These are phyloP conservation scores for Aphanomyces stellatus DNA, from an alignment of 352 stramenopile genomes.

Conservation along the genomic window DNA sequence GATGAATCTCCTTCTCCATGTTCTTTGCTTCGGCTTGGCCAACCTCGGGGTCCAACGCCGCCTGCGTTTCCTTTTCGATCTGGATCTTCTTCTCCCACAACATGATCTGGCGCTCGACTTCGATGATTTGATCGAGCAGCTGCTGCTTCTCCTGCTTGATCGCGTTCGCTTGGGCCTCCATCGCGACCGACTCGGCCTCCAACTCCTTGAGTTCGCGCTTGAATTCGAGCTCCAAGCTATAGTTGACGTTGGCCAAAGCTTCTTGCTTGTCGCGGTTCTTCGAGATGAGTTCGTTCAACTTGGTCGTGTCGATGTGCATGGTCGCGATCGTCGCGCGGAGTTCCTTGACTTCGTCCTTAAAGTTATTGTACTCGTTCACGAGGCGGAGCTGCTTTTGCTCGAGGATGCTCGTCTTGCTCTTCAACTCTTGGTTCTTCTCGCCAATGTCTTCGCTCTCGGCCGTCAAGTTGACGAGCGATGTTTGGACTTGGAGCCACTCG, in stretches of 20 bases:
- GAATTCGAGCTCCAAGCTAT: conserved; percentile 86
- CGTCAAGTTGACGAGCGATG: conserved; percentile 78
- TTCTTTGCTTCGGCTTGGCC: conserved; percentile 83
- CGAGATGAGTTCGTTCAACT: conserved; percentile 91
- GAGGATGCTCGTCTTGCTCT: conserved; percentile 83
- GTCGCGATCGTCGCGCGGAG: conserved; percentile 49
- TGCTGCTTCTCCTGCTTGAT: conserved; percentile 82
- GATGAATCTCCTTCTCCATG: conserved; percentile 95
- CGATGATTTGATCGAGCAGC: conserved; percentile 84
- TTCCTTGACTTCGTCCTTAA: conserved; percentile 78
- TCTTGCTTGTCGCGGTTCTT: conserved; percentile 73
- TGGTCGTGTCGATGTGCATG: conserved; percentile 89
- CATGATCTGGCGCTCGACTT: conserved; percentile 89
- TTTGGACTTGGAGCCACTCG: conserved; percentile 88
- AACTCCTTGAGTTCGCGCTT: conserved; percentile 87
- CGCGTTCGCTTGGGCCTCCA: conserved; percentile 61
- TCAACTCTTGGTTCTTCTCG: conserved; percentile 86
- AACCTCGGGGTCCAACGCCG: conserved; percentile 87
- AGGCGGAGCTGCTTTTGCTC: conserved; percentile 87
- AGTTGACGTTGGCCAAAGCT: conserved; percentile 81
- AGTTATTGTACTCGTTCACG: conserved; percentile 66
- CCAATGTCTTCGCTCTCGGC: conserved; percentile 82
- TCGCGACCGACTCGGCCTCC: conserved; percentile 57
- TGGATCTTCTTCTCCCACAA: conserved; percentile 97
- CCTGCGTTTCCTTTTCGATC: conserved; percentile 93